phyloP scores from a whole-genome alignment of 176 grass and related monocot genomes.

The Musa beccarii region DNA sequence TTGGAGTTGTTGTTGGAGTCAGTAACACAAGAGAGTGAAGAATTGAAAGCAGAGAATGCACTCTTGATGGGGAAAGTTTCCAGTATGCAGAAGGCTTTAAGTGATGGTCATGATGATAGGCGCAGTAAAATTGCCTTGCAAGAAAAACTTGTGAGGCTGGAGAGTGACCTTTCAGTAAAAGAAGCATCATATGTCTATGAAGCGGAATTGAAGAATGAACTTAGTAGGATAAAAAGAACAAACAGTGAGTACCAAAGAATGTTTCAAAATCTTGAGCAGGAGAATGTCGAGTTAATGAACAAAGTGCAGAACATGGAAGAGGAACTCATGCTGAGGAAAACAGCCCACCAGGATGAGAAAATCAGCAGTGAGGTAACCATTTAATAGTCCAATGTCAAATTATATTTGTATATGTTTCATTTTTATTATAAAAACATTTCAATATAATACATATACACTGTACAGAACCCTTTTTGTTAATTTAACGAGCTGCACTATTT shows the following conservation, averaged over 20 bases:
- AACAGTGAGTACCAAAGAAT: conserved; percentile 84
- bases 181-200: conserved; percentile 79
- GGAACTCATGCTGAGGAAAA: conserved; percentile 17
- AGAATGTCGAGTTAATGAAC: conserved; percentile 63
- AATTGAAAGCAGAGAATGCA: conserved; percentile 55
- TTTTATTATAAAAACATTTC: background rate
- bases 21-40: conserved; percentile 60
- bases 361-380: conserved; percentile 32
- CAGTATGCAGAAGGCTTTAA: conserved; percentile 39
- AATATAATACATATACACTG: background rate
- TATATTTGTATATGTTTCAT: background rate
- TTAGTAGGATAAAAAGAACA: conserved; percentile 82
- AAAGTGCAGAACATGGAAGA: conserved; percentile 27
- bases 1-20: conserved; percentile 52
- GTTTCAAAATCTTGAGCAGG: conserved; percentile 77
- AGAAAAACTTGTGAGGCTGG: conserved; percentile 58
- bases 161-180: conserved; percentile 76
- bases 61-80: conserved; percentile 40
- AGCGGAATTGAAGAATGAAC: conserved; percentile 81
- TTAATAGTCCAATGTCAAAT: conserved; percentile 16
- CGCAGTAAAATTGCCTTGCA: conserved; percentile 44
- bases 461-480: background rate
- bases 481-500: background rate
- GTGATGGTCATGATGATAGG: conserved; percentile 37
- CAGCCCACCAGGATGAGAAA: conserved; percentile 21